Evolutionary conservation across 2,329 filamentous ascomycete genomes (phyloP), one percentile per base, ranked within the genome.

Genomic region (Aureobasidium namibiae): DNA sequence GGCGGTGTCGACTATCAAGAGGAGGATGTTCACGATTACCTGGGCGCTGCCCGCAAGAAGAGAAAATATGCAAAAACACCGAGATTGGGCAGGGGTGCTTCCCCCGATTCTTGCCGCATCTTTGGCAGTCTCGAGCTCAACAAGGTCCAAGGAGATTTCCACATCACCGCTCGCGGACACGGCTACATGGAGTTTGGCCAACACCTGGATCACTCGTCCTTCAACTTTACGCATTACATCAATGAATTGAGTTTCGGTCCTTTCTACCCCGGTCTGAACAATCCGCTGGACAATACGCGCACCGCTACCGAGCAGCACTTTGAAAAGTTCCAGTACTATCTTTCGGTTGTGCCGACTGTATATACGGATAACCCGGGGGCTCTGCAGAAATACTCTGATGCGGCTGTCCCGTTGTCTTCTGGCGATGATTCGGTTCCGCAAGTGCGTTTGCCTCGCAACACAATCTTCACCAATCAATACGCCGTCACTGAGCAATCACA

Each of bases 171-270:
- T 3, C 78, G 91, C 62, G 94, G 94, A 0, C 92, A 97, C 73
- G 94, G 94, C n/a, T 99, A 99, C 74, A 82, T 84, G 73, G 90
- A 92, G 70, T 80, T 84, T 65, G 89, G 86, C 39, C 78, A 80
- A 62, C 92, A 97, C 76, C 76, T 97, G 64, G 89, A 95, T 67
- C 92, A 97, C 72, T 78, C 72, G 41, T 73, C 81, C 23, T 96
- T 99, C 82, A 97, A 99, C 81, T 99, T 99, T 80, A 92, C 90
- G 33, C 94, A 99, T 77, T 87, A 96, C 73, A 85, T 99, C 77
- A 92, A 89, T 67, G 94, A 99, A 74, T 84, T 99, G 66, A 96
- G 92, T 61, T 99, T 96, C 74, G 94, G 94, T 4, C 87, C 91
- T n/a, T 96, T 92, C 77, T 97, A 96, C 76, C 92, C 94, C 1